These are phyloP conservation scores for Phytophthora foliorum DNA, from an alignment of 352 stramenopile species.

Conservation along the genomic window DNA sequence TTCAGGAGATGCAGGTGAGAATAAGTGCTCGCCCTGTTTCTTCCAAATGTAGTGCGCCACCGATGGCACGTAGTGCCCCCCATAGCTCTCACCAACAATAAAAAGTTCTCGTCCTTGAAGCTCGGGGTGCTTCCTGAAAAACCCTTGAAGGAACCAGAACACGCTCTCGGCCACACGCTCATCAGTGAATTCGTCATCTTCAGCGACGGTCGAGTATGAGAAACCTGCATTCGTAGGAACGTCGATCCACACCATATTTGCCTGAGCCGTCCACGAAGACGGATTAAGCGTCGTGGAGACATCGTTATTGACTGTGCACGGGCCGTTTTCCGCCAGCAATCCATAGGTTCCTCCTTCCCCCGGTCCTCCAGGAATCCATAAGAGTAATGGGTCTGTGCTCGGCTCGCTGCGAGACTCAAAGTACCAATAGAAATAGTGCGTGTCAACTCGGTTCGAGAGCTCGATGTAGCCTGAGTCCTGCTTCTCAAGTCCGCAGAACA, in stretches of 20 bases:
- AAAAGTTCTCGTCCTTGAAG: constrained; percentile 55
- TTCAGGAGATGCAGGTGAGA: background rate
- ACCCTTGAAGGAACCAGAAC: constrained; percentile 67
- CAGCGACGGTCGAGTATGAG: constrained; percentile 36
- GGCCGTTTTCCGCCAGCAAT: constrained; percentile 67
- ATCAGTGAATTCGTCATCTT: constrained; percentile 48
- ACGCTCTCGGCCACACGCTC: constrained; percentile 56
- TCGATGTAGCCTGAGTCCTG: constrained; percentile 64
- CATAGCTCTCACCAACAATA: constrained; percentile 69
- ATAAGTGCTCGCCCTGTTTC: constrained; percentile 24
- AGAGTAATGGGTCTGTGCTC: constrained; percentile 54
- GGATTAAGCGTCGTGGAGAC: constrained; percentile 47
- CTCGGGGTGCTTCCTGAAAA: constrained; percentile 56
- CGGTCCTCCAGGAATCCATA: constrained; percentile 72
- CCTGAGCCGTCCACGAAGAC: constrained; percentile 57
- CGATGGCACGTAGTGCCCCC: constrained; percentile 61
- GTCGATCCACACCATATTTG: constrained; percentile 68
- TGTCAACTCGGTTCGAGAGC: constrained; percentile 57
- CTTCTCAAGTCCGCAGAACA: constrained; percentile 38
- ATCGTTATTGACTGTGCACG: constrained; percentile 54
- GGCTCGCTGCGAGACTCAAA: constrained; percentile 53
- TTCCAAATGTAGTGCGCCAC: constrained; percentile 54
- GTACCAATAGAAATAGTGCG: constrained; percentile 82
- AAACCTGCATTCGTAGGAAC: constrained; percentile 54
- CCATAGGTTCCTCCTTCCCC: constrained; percentile 45